Percentiles rank a stretch among this genome's conserved stretches.
These are phyloP conservation scores for Cyclocybe aegerita DNA, from an alignment of 768 basidiomycete genomes.

Conservation along the genomic window DNA sequence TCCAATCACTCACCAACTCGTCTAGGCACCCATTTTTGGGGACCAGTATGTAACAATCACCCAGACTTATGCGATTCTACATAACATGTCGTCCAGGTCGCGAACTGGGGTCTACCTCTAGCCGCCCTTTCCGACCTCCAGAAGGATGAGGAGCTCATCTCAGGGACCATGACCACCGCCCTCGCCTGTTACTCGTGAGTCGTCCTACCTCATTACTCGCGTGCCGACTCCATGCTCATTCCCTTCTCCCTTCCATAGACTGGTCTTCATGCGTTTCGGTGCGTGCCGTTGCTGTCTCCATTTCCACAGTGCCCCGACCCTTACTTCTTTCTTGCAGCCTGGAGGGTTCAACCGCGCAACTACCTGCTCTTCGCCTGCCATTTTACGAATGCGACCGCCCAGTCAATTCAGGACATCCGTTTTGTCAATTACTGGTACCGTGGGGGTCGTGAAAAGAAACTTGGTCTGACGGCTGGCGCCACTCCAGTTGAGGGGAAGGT, in stretches of 20 bases:
- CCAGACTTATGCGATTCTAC: conserved; percentile 7
- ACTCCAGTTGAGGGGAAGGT: conserved; percentile 38
- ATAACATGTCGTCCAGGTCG: conserved; percentile 57
- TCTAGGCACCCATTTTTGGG: conserved; percentile 96
- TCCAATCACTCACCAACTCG: conserved; percentile 11
- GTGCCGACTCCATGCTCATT: conserved; percentile 4
- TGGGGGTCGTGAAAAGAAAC: conserved; percentile 80
- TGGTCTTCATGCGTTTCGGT: conserved; percentile 98
- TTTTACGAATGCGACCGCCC: conserved; percentile 85
- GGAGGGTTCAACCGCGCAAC: conserved; percentile 94
- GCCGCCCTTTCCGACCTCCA: conserved; percentile 88
- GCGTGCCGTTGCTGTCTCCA: conserved; percentile 21
- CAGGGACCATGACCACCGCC: conserved; percentile 94
- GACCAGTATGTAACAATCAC: conserved; percentile 66
- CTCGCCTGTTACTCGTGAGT: conserved; percentile 91
- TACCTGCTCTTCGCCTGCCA: conserved; percentile 96
- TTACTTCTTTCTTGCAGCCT: conserved; percentile 50
- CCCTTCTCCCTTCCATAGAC: conserved; percentile 26
- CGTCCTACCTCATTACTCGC: conserved; percentile 5
- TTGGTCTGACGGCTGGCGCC: conserved; percentile 29
- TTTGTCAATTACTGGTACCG: conserved; percentile 91
- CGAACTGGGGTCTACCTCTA: conserved; percentile 97
- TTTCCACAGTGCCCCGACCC: conserved; percentile 3
- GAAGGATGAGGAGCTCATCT: conserved; percentile 96
- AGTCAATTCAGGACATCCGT: conserved; percentile 77